phyloP scores from a whole-genome alignment of 73 alveolate species.

The Tetrahymena malaccensis region DNA sequence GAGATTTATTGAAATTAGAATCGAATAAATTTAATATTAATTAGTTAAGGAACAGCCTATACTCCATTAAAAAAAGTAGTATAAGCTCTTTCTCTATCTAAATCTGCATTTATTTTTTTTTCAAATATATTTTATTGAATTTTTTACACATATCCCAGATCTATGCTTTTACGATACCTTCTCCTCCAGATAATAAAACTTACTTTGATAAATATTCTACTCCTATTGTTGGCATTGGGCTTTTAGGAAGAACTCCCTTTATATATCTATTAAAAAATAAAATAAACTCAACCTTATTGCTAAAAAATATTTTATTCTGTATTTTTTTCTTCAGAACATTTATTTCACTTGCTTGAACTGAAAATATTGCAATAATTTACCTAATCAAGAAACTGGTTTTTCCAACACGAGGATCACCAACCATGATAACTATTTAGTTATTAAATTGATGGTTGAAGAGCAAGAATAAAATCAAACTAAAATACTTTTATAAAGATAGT shows the following conservation, averaged over 20 bases:
- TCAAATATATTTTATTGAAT: not conserved
- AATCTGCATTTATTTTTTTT: not conserved
- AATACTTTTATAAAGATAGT: not conserved
- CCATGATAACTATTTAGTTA: conserved; percentile 43
- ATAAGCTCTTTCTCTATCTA: not conserved
- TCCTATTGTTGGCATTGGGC: conserved; percentile 35
- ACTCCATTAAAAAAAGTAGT: not conserved
- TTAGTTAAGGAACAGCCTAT: not conserved
- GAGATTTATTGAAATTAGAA: not conserved
- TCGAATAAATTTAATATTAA: too few species aligned
- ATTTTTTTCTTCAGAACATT: not conserved
- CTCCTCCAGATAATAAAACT: conserved; percentile 3
- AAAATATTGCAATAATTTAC: not conserved
- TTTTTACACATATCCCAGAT: conserved; percentile 29
- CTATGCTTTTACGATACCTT: conserved; percentile 12
- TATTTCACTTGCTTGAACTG: not conserved
- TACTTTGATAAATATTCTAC: conserved; percentile 37
- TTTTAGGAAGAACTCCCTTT: conserved; percentile 13
- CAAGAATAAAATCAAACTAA: not conserved
- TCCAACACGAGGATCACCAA: conserved; percentile 82
- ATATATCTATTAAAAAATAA: not conserved
- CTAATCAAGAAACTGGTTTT: conserved; percentile 50
- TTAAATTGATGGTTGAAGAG: not conserved
- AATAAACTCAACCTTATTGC: not conserved
- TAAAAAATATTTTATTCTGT: not conserved